Base-by-base conservation (phyloP, 1,139 yeast genomes). In the Wickerhamomyces sp. region DNA sequence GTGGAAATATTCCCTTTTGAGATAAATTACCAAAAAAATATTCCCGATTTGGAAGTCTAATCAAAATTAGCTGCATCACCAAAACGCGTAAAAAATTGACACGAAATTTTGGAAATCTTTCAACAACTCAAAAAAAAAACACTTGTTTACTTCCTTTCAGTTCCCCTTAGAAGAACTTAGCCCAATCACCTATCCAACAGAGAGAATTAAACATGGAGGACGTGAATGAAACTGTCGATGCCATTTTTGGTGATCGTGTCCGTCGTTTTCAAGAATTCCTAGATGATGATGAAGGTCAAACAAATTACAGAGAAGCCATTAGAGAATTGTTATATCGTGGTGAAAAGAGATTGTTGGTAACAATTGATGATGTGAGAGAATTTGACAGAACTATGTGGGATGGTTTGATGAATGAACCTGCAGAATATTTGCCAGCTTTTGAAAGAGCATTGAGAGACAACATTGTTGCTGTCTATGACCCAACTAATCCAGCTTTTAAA, bases 181-280 rank as follows among this genome's bases (percentile, higher is more conserved):
- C 23, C 23, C 23, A 18, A 18, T 18, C 23, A 18, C 23, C 23
- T 5, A 18, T 18, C 23, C 23, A 29, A 40, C 27, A 34, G 34
- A 15, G 13, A 31, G 14, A 34, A 13, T 27, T n/a, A n/a, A 11
- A 35, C 10, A 2, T 55, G 60, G 61, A 54, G 31, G 59, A 58
- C 9, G 44, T 52, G 37, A 53, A 51, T 23, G 65, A 62, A 9
- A 51, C 69, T 5, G 64, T 67, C 27, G 75, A 71, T 55, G 73
- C 75, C 41, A 62, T 68, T 18, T 81, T 80, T 58, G 79, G 84
- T 50, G 98, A 91, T 64, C 80, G 97, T 56, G 88, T 87, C 35
- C 81, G 96, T 62, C 75, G 84, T 56, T 93, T 93, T 67, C 91
- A 87, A 55, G 98, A 93, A 60, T 91, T 91, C 62, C 72, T 93